These are phyloP conservation scores for Aspergillus ostianus DNA, from an alignment of 495 filamentous ascomycete species.

Conservation along the genomic window DNA sequence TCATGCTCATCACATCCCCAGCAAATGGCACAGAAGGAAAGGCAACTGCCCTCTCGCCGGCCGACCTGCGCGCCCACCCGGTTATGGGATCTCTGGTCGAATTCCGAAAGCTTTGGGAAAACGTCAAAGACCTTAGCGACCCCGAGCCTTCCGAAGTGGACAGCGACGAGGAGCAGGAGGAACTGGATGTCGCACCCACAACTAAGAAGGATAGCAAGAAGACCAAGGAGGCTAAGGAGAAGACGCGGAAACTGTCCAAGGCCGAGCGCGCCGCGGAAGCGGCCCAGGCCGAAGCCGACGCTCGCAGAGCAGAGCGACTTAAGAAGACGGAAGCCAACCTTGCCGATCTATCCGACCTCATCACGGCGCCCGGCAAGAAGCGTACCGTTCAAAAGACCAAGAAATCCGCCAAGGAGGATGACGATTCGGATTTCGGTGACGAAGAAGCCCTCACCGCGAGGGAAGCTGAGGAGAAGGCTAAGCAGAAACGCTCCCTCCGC, in stretches of 20 bases:
- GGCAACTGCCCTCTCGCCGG: slow-evolving; percentile 56
- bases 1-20: slow-evolving; percentile 75
- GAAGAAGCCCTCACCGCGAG: slow-evolving; percentile 57
- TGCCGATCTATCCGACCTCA: slow-evolving; percentile 56
- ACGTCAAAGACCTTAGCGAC: slow-evolving; percentile 56
- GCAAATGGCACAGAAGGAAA: slow-evolving; percentile 51
- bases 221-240: slow-evolving; percentile 32
- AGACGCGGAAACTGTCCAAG: slow-evolving; percentile 49
- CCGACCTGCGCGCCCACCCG: slow-evolving; percentile 78
- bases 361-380: slow-evolving; percentile 30
- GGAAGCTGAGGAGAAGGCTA: slow-evolving; percentile 78
- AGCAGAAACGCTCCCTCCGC: slow-evolving; percentile 80
- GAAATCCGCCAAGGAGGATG: slow-evolving; percentile 32
- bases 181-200: slow-evolving; percentile 18
- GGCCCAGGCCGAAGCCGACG: slow-evolving; percentile 52
- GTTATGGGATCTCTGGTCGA: slow-evolving; percentile 83
- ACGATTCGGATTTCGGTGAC: slow-evolving; percentile 68
- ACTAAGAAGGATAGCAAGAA: slow-evolving; percentile 23
- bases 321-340: slow-evolving; percentile 66
- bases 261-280: slow-evolving; percentile 49
- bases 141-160: slow-evolving; percentile 25
- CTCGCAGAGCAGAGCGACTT: slow-evolving; percentile 54
- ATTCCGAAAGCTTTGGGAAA: slow-evolving; percentile 77
- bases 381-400: slow-evolving; percentile 38
- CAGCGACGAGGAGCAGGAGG: slow-evolving; percentile 19